Base-by-base conservation (phyloP, 306 rosid species). In the Vachellia pachyceras region DNA sequence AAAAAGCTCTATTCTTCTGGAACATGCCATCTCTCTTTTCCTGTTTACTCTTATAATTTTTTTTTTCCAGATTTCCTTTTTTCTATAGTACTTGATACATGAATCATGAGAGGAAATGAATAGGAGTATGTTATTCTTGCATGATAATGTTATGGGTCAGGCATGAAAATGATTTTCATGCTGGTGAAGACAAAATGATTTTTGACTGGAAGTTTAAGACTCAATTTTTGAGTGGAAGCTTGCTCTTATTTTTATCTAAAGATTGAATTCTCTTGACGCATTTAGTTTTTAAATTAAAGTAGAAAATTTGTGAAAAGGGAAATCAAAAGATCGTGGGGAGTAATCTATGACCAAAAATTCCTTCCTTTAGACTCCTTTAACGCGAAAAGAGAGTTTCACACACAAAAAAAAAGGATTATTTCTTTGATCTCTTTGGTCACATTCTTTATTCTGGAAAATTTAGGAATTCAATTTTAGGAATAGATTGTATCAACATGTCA, bases 11-110 rank as follows among this genome's bases (percentile, higher is more conserved):
- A 22, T 42, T 61, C 46, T 69, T 12, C 44, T 76, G 40, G 22
- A 80, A 77, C 33, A 58, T 70, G 37, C 61, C 63, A 61, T 76
- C 37, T 20, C 13, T 69, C 18, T 42, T 52, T 66, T 76, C 6
- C 33, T 33, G 45, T 46, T 49, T 25, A 33, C 23, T 7, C 14
- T 18, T 6, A 47, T 35, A 73, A 35, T 4, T n/a, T n/a, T n/a
- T n/a, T 46, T 11, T 46, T 46, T 2, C 11, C 17, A 47, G 71
- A 49, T 5, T 80, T 79, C 72, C 17, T 23, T 60, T 80, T 57
- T 72, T 52, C 10, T 36, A 17, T 36, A 33, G 73, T 72, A 22
- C 33, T n/a, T n/a, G n/a, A n/a, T 61, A 35, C 45, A 12, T 46
- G 44, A 23, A 12, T 49, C 1, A 63, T 61, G 37, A 63, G 41